A percentile compares a stretch with the other conserved stretches of the same genome.
Conservation (phyloP, 495 filamentous ascomycete species). For the Neurospora terricola region DNA sequence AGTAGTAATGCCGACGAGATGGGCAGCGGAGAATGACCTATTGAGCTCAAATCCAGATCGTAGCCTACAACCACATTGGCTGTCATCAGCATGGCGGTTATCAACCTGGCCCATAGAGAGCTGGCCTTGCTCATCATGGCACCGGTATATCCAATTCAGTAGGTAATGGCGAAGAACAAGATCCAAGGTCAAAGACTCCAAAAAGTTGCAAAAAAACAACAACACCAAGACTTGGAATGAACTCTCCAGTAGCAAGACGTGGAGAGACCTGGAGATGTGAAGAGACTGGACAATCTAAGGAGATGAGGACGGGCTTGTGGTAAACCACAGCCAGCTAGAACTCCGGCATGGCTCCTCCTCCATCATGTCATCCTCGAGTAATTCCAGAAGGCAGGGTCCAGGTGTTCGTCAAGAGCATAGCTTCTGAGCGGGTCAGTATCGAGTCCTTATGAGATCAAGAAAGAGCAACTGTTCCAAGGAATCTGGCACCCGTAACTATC, state of each 20-base stretch:
- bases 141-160: neutral
- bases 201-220: neutral
- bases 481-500: neutral
- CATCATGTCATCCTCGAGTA: neutral
- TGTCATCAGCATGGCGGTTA: conserved; percentile 4
- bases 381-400: neutral
- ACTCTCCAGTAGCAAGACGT: neutral
- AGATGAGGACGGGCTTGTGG: neutral
- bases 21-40: conserved; percentile 9
- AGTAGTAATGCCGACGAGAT: no score
- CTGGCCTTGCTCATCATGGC: neutral
- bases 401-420: neutral
- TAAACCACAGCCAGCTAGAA: neutral
- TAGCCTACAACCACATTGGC: conserved; percentile 14
- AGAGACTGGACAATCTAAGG: neutral
- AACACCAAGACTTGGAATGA: neutral
- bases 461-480: neutral
- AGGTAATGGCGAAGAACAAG: neutral
- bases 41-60: conserved; percentile 20
- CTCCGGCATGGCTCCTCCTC: neutral
- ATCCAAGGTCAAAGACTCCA: neutral
- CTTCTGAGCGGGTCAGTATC: neutral
- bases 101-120: neutral
- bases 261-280: neutral
- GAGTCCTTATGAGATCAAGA: neutral